Base-by-base conservation (phyloP, 2,329 filamentous ascomycete genomes). In the Sarocladiaceae sp. region DNA sequence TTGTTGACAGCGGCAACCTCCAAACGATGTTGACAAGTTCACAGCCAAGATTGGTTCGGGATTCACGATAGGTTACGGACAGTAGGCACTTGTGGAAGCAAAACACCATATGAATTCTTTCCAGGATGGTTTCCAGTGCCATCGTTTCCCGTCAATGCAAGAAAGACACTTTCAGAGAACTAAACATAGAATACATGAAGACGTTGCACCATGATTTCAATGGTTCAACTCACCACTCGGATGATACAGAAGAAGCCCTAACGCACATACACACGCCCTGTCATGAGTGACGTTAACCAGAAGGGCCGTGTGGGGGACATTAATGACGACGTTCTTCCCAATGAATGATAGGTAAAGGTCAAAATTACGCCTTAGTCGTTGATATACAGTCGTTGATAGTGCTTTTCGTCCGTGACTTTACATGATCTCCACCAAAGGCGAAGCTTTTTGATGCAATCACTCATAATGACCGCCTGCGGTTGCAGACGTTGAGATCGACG, bases 401-500 rank as follows among this genome's bases (percentile, higher is more conserved):
- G 26, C 28, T 33, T 18, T 48, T 48, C 17, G 6, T 4, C 17
- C 23, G 26, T n/a, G 15, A 25, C 7, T 4, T 29, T 25, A 6
- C n/a, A 28, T 28, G 22, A 28, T 29, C 17, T 22, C 37, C 37
- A 20, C 37, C 20, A 12, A 6, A 12, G 20, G 8, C 17, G 8
- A 44, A 50, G 29, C 26, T 36, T 23, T 17, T 37, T 11, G 25
- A 29, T n/a, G n/a, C n/a, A 17, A 54, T 73, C 64, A 79, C 66
- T 76, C 70, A 62, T 77, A 78, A 28, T n/a, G 11, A 53, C 66
- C 63, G 56, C 71, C 68, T 13, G 70, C 60, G 31, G 72, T 67
- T 31, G 71, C 65, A 53, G 71, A 66, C 17, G 69, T 66, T 26
- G 75, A 71, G 40, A 52, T 57, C 39, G 62, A 55, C 17, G 59